These are phyloP conservation scores for Chloranthus sessilifolius DNA, from an alignment of 164 flowering plant species.

Conservation along the genomic window DNA sequence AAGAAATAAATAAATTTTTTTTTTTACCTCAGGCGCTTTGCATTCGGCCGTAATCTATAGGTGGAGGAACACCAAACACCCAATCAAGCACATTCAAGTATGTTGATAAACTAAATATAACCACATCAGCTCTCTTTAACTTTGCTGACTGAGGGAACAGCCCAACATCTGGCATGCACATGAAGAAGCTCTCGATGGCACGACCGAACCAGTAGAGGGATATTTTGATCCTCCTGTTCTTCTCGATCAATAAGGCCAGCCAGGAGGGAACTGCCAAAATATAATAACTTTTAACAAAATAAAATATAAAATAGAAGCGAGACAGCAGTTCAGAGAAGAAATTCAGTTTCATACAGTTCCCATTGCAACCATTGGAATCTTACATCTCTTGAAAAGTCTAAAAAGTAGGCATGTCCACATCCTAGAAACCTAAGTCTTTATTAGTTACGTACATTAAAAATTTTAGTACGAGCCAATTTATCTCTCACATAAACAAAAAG, in stretches of 20 bases:
- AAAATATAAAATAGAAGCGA: too few relatives aligned
- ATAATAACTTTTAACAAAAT: not conserved
- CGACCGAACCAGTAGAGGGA: slow-evolving; percentile 90
- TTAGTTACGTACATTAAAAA: too few relatives aligned
- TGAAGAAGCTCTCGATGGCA: slow-evolving; percentile 93
- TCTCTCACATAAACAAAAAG: too few relatives aligned
- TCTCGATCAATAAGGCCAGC: slow-evolving; percentile 86
- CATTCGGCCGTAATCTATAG: too few relatives aligned
- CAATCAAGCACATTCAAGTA: slow-evolving; percentile 96
- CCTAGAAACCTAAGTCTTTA: too few relatives aligned
- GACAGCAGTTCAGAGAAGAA: too few relatives aligned
- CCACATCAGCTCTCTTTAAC: slow-evolving; percentile 74
- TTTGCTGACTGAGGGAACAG: slow-evolving; percentile 49
- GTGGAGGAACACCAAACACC: slow-evolving; percentile 98
- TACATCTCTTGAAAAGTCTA: slow-evolving; percentile 66
- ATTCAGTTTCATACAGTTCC: slow-evolving; percentile 57
- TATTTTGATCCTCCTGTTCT: slow-evolving; percentile 89
- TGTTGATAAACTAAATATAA: slow-evolving; percentile 84
- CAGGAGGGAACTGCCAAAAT: slow-evolving; percentile 97
- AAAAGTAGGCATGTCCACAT: slow-evolving; percentile 91
- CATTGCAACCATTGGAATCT: slow-evolving; percentile 78
- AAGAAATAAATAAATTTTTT: too few relatives aligned
- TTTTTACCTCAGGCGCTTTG: too few relatives aligned
- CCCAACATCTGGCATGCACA: slow-evolving; percentile 68
- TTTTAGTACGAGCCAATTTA: too few relatives aligned